These are phyloP conservation scores for Pyrenophora seminiperda DNA, from an alignment of 2,329 filamentous ascomycete genomes.

Conservation along the genomic window DNA sequence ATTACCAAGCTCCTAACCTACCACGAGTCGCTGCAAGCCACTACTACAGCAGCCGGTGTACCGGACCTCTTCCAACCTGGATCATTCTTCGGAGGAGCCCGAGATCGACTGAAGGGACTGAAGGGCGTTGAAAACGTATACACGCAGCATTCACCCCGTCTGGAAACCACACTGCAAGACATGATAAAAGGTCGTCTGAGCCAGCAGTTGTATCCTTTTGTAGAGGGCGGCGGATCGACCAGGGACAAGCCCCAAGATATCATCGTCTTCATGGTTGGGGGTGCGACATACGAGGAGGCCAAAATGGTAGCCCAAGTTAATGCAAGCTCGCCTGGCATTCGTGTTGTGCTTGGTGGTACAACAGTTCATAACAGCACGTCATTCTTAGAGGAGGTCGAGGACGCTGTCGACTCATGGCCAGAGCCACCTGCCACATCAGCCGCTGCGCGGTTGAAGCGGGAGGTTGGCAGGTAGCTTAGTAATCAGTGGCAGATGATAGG, in stretches of 20 bases:
- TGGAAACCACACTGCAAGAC: conserved; percentile 88
- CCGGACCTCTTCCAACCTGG: conserved; percentile 87
- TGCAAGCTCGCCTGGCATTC: conserved; percentile 82
- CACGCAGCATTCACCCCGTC: conserved; percentile 89
- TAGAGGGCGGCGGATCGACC: conserved; percentile 84
- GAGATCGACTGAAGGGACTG: conserved; percentile 87
- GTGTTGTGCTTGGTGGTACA: conserved; percentile 88
- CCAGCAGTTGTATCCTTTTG: conserved; percentile 88
- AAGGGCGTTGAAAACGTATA: conserved; percentile 99
- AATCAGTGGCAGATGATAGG: too few relatives aligned
- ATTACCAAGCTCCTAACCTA: conserved; percentile 84
- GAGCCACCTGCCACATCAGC: conserved; percentile 61
- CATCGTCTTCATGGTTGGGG: conserved; percentile 91
- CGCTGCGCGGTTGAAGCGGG: conserved; percentile 65
- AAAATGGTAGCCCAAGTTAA: conserved; percentile 97
- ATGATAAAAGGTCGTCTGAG: conserved; percentile 88
- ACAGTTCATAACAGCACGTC: conserved; percentile 83
- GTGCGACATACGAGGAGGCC: conserved; percentile 94
- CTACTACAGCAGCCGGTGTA: conserved; percentile 75
- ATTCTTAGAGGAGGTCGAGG: conserved; percentile 90
- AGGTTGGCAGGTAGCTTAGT: conserved; percentile 57
- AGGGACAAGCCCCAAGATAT: conserved; percentile 97
- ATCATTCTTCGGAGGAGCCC: conserved; percentile 87
- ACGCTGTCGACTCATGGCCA: conserved; percentile 85
- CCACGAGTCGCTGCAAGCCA: conserved; percentile 80